Evolutionary conservation across 1,139 yeast genomes (phyloP).

Genomic region (Yamadazyma siamensis): DNA sequence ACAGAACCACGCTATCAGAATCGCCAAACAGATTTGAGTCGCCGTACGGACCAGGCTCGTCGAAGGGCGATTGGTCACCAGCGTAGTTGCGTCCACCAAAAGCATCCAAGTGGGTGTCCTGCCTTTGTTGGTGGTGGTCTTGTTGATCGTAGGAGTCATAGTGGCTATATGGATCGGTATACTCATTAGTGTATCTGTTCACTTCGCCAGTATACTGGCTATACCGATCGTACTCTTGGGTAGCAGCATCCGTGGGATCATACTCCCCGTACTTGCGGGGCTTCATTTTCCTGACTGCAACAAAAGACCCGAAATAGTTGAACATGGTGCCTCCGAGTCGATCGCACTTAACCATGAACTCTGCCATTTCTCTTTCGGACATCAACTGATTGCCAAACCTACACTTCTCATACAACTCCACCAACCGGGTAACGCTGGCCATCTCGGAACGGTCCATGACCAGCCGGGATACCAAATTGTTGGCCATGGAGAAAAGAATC

Average conservation of each 20-base stretch:
- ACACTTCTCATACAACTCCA: slow-evolving; percentile 63
- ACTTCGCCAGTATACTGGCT: neutral
- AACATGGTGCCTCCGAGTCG: slow-evolving; percentile 14
- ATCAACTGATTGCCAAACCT: slow-evolving; percentile 67
- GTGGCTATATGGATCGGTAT: neutral
- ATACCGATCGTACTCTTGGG: neutral
- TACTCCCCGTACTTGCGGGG: neutral
- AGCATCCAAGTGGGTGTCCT: no score
- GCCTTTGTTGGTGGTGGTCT: neutral
- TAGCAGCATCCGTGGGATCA: neutral
- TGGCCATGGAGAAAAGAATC: slow-evolving; percentile 17
- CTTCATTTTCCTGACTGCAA: slow-evolving; percentile 10
- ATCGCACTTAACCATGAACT: slow-evolving; percentile 47
- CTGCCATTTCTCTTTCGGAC: slow-evolving; percentile 55
- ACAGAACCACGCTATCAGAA: neutral
- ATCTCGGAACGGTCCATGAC: slow-evolving; percentile 2
- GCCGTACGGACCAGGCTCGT: no score
- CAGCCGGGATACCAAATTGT: slow-evolving; percentile 10
- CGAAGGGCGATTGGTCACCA: no score
- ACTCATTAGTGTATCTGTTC: neutral
- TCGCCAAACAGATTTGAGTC: no score
- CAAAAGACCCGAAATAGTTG: slow-evolving; percentile 12
- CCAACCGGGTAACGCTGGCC: slow-evolving; percentile 24
- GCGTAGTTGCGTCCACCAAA: no score
- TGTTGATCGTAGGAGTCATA: neutral